Conservation (phyloP, 768 basidiomycete species). For the Pleurotus giganteus region DNA sequence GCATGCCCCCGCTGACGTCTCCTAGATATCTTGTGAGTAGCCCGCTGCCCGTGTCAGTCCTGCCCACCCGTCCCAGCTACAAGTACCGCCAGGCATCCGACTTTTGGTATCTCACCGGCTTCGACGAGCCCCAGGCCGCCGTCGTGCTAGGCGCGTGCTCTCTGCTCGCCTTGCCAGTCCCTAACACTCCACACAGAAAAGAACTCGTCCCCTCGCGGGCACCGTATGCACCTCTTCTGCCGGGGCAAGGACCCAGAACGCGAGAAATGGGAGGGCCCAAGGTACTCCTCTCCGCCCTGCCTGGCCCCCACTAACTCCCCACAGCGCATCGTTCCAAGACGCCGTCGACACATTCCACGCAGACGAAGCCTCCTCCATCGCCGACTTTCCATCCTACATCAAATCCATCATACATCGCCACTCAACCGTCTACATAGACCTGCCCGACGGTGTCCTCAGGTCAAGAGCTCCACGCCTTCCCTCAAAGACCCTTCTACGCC, state of each 20-base stretch:
- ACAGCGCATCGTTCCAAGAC: constrained; percentile 64
- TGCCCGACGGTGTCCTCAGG: constrained; percentile 30
- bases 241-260: constrained; percentile 68
- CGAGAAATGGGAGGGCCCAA: constrained; percentile 93
- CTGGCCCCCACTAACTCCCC: constrained; percentile 4
- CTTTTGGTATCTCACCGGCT: constrained; percentile 96
- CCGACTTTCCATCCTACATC: constrained; percentile 55
- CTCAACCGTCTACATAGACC: constrained; percentile 53
- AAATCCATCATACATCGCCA: constrained; percentile 49
- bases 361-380: constrained; percentile 65
- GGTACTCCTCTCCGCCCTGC: constrained; percentile 29
- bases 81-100: constrained; percentile 92
- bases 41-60: constrained; percentile 5
- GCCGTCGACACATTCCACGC: constrained; percentile 70
- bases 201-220: constrained; percentile 61
- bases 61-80: constrained; percentile 55
- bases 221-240: constrained; percentile 85
- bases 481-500: constrained; percentile 57
- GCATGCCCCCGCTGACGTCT: constrained; percentile 9
- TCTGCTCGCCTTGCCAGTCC: neutral
- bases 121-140: constrained; percentile 90
- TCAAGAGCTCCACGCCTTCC: constrained; percentile 30
- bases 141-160: constrained; percentile 66
- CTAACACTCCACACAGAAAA: constrained; percentile 50
- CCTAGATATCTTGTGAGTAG: constrained; percentile 73